Conservation (phyloP, 2,329 filamentous ascomycete genomes). For the Fusarium stilboides region DNA sequence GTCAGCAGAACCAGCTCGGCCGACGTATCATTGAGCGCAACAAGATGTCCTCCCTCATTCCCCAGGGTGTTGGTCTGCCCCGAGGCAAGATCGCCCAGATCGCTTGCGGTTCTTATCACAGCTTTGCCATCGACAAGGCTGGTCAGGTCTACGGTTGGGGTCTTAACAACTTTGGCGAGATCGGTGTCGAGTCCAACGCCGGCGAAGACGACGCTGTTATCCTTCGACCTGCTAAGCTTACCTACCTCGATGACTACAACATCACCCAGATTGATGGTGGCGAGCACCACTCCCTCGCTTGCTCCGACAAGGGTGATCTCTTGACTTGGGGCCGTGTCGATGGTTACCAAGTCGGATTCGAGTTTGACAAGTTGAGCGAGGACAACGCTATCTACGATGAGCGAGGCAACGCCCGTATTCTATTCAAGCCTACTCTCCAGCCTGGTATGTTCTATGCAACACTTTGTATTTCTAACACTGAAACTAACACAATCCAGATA, state of each 20-base stretch:
- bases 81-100: conserved; percentile 71
- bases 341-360: conserved; percentile 68
- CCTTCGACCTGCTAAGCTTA: conserved; percentile 78
- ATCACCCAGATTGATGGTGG: conserved; percentile 79
- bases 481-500: conserved; percentile 49
- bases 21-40: conserved; percentile 74
- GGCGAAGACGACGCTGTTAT: conserved; percentile 74
- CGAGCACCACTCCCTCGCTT: conserved; percentile 80
- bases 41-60: conserved; percentile 72
- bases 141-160: conserved; percentile 87
- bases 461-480: not conserved
- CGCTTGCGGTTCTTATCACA: conserved; percentile 83
- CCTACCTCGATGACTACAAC: conserved; percentile 73
- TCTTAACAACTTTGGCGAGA: conserved; percentile 89
- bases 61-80: conserved; percentile 69
- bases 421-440: conserved; percentile 61
- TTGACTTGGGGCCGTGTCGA: conserved; percentile 74
- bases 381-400: conserved; percentile 75
- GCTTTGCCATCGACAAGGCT: conserved; percentile 81
- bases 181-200: conserved; percentile 73
- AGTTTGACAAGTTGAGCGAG: conserved; percentile 63
- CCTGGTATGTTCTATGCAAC: conserved; percentile 59
- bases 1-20: conserved; percentile 76
- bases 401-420: conserved; percentile 74
- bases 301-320: conserved; percentile 70